Conservation (phyloP, 306 rosid genomes). For the Dalbergia cochinchinensis region DNA sequence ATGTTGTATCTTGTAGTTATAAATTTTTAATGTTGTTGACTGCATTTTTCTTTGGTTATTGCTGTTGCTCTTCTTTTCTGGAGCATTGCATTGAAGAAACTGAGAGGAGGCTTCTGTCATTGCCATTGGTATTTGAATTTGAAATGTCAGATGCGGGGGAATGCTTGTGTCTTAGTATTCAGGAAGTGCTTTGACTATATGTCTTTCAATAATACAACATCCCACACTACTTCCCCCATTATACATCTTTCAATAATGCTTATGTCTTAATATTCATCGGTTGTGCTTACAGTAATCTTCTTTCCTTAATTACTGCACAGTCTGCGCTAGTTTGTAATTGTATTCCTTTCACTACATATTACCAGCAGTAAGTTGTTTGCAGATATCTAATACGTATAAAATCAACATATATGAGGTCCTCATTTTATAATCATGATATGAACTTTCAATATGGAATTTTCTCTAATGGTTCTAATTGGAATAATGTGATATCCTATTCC, state of each 20-base stretch:
- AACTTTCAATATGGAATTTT: conserved; percentile 24
- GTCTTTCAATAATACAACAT: conserved; percentile 25
- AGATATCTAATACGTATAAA: neutral
- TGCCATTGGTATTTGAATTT: conserved; percentile 8
- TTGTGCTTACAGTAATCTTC: conserved; percentile 4
- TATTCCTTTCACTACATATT: neutral
- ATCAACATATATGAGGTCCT: conserved; percentile 9
- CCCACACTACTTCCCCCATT: neutral
- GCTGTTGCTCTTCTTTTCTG: neutral
- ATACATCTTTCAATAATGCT: no score
- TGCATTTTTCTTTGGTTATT: conserved; percentile 27
- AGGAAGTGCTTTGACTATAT: conserved; percentile 10
- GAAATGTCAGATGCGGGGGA: conserved; percentile 9
- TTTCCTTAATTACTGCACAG: neutral
- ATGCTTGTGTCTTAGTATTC: conserved; percentile 25
- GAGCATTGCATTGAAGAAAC: neutral
- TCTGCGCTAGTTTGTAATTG: conserved; percentile 15
- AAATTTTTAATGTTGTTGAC: conserved; percentile 20
- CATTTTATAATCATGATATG: neutral
- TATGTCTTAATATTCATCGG: no score
- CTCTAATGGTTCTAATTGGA: conserved; percentile 15
- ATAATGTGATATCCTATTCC: conserved; percentile 5
- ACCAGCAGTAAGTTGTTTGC: neutral
- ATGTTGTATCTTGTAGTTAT: conserved; percentile 40
- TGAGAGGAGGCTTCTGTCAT: conserved; percentile 14